Conservation (phyloP, 2,329 filamentous ascomycete species). For the Rhynchosporium secalis region DNA sequence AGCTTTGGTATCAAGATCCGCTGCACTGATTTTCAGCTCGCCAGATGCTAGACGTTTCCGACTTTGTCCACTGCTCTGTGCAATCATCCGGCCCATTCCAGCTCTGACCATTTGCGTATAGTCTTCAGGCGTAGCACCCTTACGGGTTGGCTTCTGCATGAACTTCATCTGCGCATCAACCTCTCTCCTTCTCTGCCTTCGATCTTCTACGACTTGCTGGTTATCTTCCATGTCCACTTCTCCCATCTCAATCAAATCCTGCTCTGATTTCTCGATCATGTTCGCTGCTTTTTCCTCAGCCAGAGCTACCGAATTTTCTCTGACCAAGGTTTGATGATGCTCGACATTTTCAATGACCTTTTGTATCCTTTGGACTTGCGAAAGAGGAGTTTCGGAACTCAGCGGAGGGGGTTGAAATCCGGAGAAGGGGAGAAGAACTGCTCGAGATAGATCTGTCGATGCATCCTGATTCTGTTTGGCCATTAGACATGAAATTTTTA, state of each 20-base stretch:
- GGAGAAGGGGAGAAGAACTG: slow-evolving; percentile 34
- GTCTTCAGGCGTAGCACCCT: slow-evolving; percentile 27
- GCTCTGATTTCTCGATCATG: slow-evolving; percentile 19
- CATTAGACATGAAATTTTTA: not conserved
- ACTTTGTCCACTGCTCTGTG: not conserved
- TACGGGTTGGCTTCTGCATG: slow-evolving; percentile 40
- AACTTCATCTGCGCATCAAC: slow-evolving; percentile 44
- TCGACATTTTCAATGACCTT: slow-evolving; percentile 30
- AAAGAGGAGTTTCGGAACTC: not conserved
- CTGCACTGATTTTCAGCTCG: slow-evolving; percentile 26
- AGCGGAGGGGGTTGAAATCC: slow-evolving; percentile 20
- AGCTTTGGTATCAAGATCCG: not conserved
- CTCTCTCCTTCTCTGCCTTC: slow-evolving; percentile 21
- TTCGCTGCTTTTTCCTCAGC: slow-evolving; percentile 20
- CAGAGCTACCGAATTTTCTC: slow-evolving; percentile 29
- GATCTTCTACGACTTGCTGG: not conserved
- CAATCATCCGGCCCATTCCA: not conserved
- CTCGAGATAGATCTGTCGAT: slow-evolving; percentile 17
- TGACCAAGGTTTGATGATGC: slow-evolving; percentile 31
- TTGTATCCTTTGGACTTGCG: slow-evolving; percentile 22
- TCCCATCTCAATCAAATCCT: slow-evolving; percentile 22
- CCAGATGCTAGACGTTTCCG: not conserved
- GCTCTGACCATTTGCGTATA: not conserved
- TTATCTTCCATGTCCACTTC: not conserved
- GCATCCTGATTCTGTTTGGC: slow-evolving; percentile 9